Evolutionary conservation across 1,284 basidiomycete species (phyloP).

Genomic region (Ustilago hordei): DNA sequence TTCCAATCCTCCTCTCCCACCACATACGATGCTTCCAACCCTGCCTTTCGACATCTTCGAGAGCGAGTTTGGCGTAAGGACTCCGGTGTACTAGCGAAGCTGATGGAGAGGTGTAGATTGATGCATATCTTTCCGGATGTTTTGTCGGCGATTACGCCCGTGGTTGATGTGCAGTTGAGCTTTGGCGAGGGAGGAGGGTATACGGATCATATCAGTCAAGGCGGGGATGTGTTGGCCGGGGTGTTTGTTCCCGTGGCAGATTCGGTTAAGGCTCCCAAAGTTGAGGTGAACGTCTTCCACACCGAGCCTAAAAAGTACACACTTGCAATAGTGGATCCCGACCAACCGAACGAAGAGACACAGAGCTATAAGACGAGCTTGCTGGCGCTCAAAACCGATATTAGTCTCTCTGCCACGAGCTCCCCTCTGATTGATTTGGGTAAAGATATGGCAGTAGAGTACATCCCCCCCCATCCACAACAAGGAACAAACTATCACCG

Average conservation of each 20-base stretch:
- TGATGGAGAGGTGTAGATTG: conserved; percentile 92
- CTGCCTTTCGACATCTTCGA: conserved; percentile 81
- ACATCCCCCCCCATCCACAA: conserved; percentile 88
- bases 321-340: conserved; percentile 87
- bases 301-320: conserved; percentile 86
- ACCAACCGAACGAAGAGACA: conserved; percentile 80
- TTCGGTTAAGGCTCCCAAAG: conserved; percentile 76
- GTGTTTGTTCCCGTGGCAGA: conserved; percentile 67
- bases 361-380: conserved; percentile 79
- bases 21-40: conserved; percentile 71
- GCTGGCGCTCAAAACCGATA: conserved; percentile 84
- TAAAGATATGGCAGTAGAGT: conserved; percentile 74
- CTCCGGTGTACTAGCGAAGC: conserved; percentile 41
- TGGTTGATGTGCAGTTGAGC: conserved; percentile 78
- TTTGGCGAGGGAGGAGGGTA: conserved; percentile 71
- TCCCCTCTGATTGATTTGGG: conserved; percentile 73
- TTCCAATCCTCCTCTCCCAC: conserved; percentile 72
- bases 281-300: conserved; percentile 83
- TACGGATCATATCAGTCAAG: conserved; percentile 67
- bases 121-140: conserved; percentile 92
- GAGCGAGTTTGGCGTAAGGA: conserved; percentile 82
- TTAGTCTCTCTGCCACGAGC: conserved; percentile 51
- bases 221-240: conserved; percentile 79
- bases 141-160: conserved; percentile 79
- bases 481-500: conserved; percentile 86